A percentile compares a stretch with the other conserved stretches of the same genome.
phyloP scores from a whole-genome alignment of 176 grass and related monocot species.

The Carex littledalei region DNA sequence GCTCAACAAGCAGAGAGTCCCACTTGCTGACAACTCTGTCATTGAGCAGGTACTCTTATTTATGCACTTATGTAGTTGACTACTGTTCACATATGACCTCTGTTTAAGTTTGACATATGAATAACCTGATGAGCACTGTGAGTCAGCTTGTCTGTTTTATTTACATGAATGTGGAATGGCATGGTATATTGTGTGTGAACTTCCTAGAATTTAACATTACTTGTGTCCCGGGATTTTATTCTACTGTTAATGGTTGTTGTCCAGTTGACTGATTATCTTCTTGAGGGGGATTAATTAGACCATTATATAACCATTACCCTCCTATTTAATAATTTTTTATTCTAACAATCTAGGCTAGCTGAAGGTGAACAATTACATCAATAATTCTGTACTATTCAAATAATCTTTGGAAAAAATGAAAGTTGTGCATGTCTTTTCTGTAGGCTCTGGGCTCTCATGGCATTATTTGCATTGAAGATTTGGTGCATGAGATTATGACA shows the following conservation, averaged over 20 bases:
- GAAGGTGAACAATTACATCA: not conserved
- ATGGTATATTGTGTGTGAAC: not conserved
- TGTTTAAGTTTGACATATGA: not conserved
- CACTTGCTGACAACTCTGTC: constrained; percentile 57
- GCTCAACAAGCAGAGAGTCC: constrained; percentile 76
- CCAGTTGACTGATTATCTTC: not conserved
- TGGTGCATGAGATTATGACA: constrained; percentile 83
- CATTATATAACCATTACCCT: no score
- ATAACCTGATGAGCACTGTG: not conserved
- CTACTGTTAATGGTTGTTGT: no score
- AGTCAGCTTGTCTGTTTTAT: not conserved
- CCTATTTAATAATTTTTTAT: not conserved
- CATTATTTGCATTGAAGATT: constrained; percentile 83
- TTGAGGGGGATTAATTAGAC: no score
- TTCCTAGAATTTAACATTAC: not conserved
- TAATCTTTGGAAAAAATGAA: not conserved
- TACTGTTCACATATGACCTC: not conserved
- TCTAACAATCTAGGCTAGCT: not conserved
- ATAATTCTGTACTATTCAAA: not conserved
- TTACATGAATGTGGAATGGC: not conserved
- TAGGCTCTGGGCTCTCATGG: constrained; percentile 59
- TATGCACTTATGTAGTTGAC: not conserved
- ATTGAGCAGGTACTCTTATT: constrained; percentile 46
- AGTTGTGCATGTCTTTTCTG: not conserved
- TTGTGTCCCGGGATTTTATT: not conserved